Evolutionary conservation across 2,329 filamentous ascomycete species (phyloP).

Genomic region (Fusarium pseudograminearum): DNA sequence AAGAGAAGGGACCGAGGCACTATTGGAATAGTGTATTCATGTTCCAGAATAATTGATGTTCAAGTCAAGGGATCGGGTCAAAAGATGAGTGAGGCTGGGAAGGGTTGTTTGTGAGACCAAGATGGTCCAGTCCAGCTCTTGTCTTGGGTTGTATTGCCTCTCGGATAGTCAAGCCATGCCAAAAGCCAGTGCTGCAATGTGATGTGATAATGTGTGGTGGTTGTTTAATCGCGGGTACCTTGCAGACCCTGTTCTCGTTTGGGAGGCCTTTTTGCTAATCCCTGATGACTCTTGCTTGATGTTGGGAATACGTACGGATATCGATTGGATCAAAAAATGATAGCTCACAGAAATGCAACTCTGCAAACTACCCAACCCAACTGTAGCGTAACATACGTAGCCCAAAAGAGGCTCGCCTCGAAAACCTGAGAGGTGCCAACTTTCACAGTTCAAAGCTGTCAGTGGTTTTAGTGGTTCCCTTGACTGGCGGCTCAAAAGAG

Average conservation of each 20-base stretch:
- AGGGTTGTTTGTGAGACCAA: slow-evolving; percentile 15
- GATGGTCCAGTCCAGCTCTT: not conserved
- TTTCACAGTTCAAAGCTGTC: not conserved
- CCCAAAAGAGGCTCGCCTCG: slow-evolving; percentile 1
- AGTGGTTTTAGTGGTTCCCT: not conserved
- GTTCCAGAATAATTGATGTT: slow-evolving; percentile 32
- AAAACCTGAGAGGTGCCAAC: slow-evolving; percentile 4
- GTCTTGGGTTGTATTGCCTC: slow-evolving; percentile 1
- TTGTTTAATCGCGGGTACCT: slow-evolving; percentile 45
- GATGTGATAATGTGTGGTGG: slow-evolving; percentile 12
- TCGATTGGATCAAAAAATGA: slow-evolving; percentile 34
- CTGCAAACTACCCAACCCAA: not conserved
- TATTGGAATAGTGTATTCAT: slow-evolving; percentile 12
- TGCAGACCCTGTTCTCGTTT: slow-evolving; percentile 38
- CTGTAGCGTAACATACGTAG: not conserved
- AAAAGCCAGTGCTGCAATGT: slow-evolving; percentile 6
- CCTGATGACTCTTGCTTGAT: slow-evolving; percentile 16
- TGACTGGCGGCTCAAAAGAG: slow-evolving; percentile 3
- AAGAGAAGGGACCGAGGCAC: slow-evolving; percentile 10
- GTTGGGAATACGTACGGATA: not conserved
- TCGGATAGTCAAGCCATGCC: not conserved
- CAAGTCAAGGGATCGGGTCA: slow-evolving; percentile 11
- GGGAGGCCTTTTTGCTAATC: slow-evolving; percentile 20
- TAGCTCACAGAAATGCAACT: slow-evolving; percentile 28
- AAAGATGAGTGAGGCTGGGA: slow-evolving; percentile 13